Conservation (phyloP, 768 basidiomycete species). For the Cyclocybe aegerita region DNA sequence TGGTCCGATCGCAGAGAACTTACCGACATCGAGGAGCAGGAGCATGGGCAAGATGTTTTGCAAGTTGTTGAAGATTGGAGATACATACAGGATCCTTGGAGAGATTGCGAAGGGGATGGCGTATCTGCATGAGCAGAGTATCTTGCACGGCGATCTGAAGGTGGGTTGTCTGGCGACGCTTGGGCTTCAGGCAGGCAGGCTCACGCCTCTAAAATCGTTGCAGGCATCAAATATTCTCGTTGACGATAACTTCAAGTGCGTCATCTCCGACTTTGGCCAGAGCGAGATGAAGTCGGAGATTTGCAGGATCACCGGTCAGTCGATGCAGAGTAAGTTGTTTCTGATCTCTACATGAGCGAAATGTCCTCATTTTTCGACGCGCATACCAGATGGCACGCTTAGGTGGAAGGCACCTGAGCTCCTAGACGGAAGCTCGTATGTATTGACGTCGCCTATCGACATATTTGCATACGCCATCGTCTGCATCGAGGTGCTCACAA, state of each 20-base stretch:
- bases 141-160: constrained; percentile 83
- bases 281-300: constrained; percentile 77
- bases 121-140: constrained; percentile 67
- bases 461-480: constrained; percentile 70
- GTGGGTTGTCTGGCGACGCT: constrained; percentile 30
- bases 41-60: constrained; percentile 14
- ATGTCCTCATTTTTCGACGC: background rate
- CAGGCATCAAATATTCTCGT: constrained; percentile 78
- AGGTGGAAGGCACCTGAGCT: constrained; percentile 77
- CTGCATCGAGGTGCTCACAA: constrained; percentile 62
- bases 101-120: constrained; percentile 82
- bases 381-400: constrained; percentile 52
- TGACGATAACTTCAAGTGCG: constrained; percentile 61
- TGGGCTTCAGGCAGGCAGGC: background rate
- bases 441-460: constrained; percentile 55
- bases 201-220: background rate
- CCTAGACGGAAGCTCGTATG: constrained; percentile 40
- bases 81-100: constrained; percentile 60
- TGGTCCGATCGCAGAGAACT: constrained; percentile 15
- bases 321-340: constrained; percentile 43
- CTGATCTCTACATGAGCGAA: background rate
- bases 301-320: constrained; percentile 54
- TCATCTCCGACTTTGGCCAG: constrained; percentile 84
- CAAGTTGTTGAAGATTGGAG: constrained; percentile 31
- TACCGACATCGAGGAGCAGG: constrained; percentile 16